Base-by-base conservation (phyloP, 2,329 filamentous ascomycete genomes). In the Sporothrix pallida region DNA sequence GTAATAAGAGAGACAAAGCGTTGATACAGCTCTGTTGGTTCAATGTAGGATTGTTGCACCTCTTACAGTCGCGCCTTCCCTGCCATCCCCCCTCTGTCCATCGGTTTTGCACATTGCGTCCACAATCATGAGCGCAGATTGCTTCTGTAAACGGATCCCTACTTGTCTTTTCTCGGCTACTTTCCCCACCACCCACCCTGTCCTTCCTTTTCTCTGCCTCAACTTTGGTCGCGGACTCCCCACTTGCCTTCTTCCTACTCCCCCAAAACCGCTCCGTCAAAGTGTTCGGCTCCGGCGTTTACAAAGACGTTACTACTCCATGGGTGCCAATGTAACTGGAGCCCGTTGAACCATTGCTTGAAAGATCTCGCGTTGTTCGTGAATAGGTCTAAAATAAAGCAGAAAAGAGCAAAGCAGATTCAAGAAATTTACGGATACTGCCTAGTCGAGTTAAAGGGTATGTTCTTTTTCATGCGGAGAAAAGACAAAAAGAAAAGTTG, bases 211-310 rank as follows among this genome's bases (percentile, higher is more conserved):
- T 26, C 17, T 42, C 31, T 42, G 26, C 12, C 68, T 70, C 17
- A 13, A 13, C 42, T 42, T 46, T 46, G 58, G 23, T 52, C 23
- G 17, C 31, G 23, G 23, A 4, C 20, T 31, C 26, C 65, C 46
- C 26, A 52, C 65, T 31, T 37, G 8, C 23, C 8, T 69, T 37
- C 48, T 42, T 69, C 17, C 48, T 69, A 8, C 37, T 2, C 20
- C 44, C 50, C 52, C 52, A 15, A 70, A 70, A 23, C 37, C 42
- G 69, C 69, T 46, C 69, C 69, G 69, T 71, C 31, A 26, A 70
- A 46, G 20, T 58, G 69, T 71, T 71, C 69, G 69, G 69, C 69
- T 71, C 69, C 69, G 69, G 69, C 69, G 69, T 71, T 31, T 71
- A 71, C 65, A 54, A 37, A 65, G 10, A 69, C 46, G 23, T 56